Percentiles rank a stretch among this genome's conserved stretches.
phyloP scores from a whole-genome alignment of 805 yeast species.

The Nakazawaea sp. region DNA sequence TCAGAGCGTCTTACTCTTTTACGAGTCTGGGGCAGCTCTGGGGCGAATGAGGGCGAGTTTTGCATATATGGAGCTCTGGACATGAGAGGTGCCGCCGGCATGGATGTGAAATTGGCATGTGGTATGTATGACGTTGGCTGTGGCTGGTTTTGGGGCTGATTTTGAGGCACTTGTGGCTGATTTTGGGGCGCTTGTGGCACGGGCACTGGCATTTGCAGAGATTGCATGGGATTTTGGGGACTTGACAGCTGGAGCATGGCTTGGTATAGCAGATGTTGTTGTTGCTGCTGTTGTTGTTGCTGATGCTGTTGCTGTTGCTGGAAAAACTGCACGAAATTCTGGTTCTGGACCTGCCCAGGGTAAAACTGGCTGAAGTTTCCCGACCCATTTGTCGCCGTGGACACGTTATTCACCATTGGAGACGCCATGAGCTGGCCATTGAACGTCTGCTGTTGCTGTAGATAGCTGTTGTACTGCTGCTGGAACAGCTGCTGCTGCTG shows the following conservation, averaged over 20 bases:
- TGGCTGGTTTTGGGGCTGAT: neutral
- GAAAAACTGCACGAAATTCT: constrained; percentile 2
- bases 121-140: too few species aligned
- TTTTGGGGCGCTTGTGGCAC: neutral
- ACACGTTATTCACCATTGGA: constrained; percentile 1
- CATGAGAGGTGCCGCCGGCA: too few species aligned
- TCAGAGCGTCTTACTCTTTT: constrained; percentile 25
- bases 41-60: too few species aligned
- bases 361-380: too few species aligned
- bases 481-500: neutral
- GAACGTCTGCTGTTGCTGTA: constrained; percentile 8
- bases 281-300: constrained; percentile 11
- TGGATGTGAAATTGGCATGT: too few species aligned
- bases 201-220: neutral
- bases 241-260: constrained; percentile 1
- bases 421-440: constrained; percentile 7
- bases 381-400: too few species aligned
- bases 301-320: constrained; percentile 11
- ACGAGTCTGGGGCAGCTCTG: too few species aligned
- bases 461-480: constrained; percentile 6
- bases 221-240: neutral
- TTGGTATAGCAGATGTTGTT: constrained; percentile 9
- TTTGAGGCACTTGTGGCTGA: neutral
- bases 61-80: neutral
- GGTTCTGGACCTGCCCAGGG: constrained; percentile 1